Evolutionary conservation across 768 basidiomycete species (phyloP).

Genomic region (Scleroderma citrinum): DNA sequence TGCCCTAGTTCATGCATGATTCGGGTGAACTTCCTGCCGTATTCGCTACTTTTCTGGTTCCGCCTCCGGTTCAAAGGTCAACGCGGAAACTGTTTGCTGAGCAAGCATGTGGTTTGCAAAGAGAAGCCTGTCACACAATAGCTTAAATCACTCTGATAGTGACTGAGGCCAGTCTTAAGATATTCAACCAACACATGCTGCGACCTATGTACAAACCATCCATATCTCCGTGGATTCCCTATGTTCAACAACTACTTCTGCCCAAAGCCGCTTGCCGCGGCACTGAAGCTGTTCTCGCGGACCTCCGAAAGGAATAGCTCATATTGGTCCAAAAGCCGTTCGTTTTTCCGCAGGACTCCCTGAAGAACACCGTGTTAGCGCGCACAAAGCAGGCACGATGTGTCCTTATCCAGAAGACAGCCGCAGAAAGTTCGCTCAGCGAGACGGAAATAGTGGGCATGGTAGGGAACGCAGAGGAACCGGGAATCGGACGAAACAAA

Average conservation of each 20-base stretch:
- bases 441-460: not conserved
- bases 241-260: slow-evolving; percentile 53
- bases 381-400: slow-evolving; percentile 86
- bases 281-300: slow-evolving; percentile 61
- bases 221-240: not conserved
- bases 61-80: too few species aligned
- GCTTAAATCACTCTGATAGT: too few species aligned
- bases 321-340: slow-evolving; percentile 74
- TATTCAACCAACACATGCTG: too few species aligned
- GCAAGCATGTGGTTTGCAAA: too few species aligned
- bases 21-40: too few species aligned
- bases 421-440: slow-evolving; percentile 35
- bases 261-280: slow-evolving; percentile 65
- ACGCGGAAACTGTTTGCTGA: too few species aligned
- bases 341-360: slow-evolving; percentile 85
- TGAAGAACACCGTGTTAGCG: slow-evolving; percentile 83
- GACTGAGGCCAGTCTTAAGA: too few species aligned
- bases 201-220: not conserved
- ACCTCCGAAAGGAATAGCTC: slow-evolving; percentile 76
- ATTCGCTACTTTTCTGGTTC: too few species aligned
- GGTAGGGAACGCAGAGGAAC: too few species aligned
- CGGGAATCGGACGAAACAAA: not conserved
- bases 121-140: too few species aligned
- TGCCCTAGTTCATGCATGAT: too few species aligned
- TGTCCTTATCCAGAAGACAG: slow-evolving; percentile 84